These are phyloP conservation scores for Thielaviopsis ethacetica DNA, from an alignment of 2,329 filamentous ascomycete species.

Conservation along the genomic window DNA sequence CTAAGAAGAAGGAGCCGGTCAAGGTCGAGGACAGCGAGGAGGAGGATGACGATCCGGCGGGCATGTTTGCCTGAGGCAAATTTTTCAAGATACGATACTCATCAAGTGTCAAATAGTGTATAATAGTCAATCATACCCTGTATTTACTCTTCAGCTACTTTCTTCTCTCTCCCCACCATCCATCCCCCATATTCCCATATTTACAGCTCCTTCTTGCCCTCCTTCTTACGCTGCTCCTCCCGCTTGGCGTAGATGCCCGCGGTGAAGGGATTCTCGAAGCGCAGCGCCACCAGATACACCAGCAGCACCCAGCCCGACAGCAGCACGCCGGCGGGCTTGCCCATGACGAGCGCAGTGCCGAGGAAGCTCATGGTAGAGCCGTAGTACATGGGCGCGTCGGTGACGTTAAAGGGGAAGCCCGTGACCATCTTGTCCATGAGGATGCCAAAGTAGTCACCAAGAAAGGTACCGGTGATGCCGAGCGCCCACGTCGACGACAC, in stretches of 20 bases:
- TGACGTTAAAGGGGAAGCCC: constrained; percentile 89
- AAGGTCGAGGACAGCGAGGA: constrained; percentile 31
- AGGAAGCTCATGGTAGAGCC: constrained; percentile 86
- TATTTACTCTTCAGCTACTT: background rate
- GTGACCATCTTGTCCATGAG: constrained; percentile 92
- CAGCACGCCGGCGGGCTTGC: constrained; percentile 71
- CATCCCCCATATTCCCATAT: too few species aligned
- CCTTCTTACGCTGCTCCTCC: constrained; percentile 38
- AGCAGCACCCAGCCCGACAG: constrained; percentile 59
- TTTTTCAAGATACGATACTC: too few species aligned
- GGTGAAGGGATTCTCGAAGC: constrained; percentile 90
- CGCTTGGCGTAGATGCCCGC: constrained; percentile 82
- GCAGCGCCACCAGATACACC: constrained; percentile 66
- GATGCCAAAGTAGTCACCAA: constrained; percentile 98
- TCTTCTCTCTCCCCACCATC: too few species aligned
- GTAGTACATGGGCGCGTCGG: constrained; percentile 88
- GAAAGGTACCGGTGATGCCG: constrained; percentile 86
- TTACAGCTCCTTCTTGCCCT: constrained; percentile 23
- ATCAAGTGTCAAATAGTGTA: background rate
- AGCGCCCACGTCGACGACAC: constrained; percentile 80
- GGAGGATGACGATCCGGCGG: constrained; percentile 34
- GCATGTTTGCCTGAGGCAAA: constrained; percentile 25
- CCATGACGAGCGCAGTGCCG: constrained; percentile 68
- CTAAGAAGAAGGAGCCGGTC: constrained; percentile 33
- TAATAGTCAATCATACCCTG: background rate